Evolutionary conservation across 495 filamentous ascomycete species (phyloP), one percentile per base, ranked within the genome.

Genomic region (Annulohypoxylon bovei): DNA sequence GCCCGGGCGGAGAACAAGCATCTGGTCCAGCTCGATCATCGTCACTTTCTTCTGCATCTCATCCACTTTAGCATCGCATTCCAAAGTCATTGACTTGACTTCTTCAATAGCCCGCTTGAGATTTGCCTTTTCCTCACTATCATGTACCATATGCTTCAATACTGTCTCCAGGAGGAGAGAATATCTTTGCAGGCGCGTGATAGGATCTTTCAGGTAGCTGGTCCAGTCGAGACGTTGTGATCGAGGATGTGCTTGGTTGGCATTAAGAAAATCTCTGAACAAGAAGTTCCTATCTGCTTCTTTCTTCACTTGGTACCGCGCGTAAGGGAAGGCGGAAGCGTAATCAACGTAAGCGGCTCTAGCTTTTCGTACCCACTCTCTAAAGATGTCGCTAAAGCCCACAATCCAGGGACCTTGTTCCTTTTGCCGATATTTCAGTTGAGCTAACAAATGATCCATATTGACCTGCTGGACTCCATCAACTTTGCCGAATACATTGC

Each of bases 331-430:
- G 0, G 88, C 89, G 1, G 92, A 90, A 52, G 95, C 93, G 79
- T 98, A 99, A 44, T 94, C 94, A 65, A 98, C 89, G 79, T 98
- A 99, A 1, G 91, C 89, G 4, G 81, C 80, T 79, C 91, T 93
- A 1, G 96, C 95, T 79, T 98, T 98, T 54, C 95, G 87, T 71
- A 99, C 97, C 95, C 95, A 99, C 79, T 99, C 96, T 63, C 95
- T 85, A 82, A 99, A 99, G 59, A 99, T 93, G 70, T 98, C 95
- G 74, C 94, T 97, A 78, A 98, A 97, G 7, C 96, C 95, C 46
- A 87, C 85, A 65, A 99, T 90, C 85, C 93, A 98, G 0, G 95
- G 95, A 0, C 96, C 95, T 77, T 99, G 94, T 74, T 98, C 95
- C 71, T 95, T 91, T 77, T 99, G 95, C 30, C 96, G 90, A 75